Base-by-base conservation (phyloP, 805 yeast species). In the Wickerhamomyces queroliae region DNA sequence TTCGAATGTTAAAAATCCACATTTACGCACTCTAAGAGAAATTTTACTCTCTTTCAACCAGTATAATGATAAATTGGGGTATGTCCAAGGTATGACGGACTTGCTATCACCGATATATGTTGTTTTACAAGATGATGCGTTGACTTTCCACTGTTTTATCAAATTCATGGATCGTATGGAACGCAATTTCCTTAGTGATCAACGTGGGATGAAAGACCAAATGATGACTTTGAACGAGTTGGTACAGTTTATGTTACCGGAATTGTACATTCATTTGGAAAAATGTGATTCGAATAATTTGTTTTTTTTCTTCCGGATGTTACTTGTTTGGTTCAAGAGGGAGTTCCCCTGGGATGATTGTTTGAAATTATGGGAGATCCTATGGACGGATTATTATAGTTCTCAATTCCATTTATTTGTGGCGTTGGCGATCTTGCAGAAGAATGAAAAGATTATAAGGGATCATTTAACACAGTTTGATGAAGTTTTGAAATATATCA, bases 61-160 rank as follows among this genome's bases (percentile, higher is more conserved):
- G 59, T 73, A 80, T 58, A 90, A 93, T 59, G 69, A 67, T 34
- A 83, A 88, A 49, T 63, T 93, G 49, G 99, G 99, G 1, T 93
- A 93, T 55, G 96, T 93, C 16, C 99, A 93, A 64, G 99, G 99
- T 2, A 93, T 93, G 99, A 79, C 93, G 9, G 99, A 93, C 60
- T 66, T 93, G 37, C 65, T 93, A 27, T 83, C 96, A 0, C 97
- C 97, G 1, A 62, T 93, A 3, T 93, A 88, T 58, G 76, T 72
- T 38, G 62, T 69, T 9, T 46, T 70, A 8, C 72, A 73, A 48
- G 95, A 90, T 57, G 96, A 90, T 49, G 66, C 81, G 0, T 53
- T 88, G 19, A 70, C 96, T 6, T 93, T 93, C 59, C 88, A 96
- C 95, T 81, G 89, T 8, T 91, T 93, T 64, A 71, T 76, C 3